phyloP scores from a whole-genome alignment of 441 rosid genomes.

The Sinapis alba region DNA sequence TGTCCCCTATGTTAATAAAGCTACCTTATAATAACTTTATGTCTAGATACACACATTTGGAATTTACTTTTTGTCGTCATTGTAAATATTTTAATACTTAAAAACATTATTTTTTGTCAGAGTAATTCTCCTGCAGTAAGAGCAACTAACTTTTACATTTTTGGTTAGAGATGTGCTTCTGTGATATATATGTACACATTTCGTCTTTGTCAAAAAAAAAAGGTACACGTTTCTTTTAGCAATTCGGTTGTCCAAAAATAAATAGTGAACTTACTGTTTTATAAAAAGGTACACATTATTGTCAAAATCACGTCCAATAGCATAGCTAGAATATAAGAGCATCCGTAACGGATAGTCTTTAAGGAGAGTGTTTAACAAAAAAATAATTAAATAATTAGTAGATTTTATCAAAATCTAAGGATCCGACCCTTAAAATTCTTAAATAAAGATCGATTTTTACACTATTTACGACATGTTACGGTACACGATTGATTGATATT shows the following conservation, averaged over 20 bases:
- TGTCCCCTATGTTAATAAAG: constrained; percentile 38
- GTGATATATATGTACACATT: neutral
- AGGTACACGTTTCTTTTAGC: neutral
- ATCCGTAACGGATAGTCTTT: too few species aligned
- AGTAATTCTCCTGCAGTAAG: neutral
- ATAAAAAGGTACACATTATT: neutral
- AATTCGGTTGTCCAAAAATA: too few species aligned
- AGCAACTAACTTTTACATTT: neutral
- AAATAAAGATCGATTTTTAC: too few species aligned
- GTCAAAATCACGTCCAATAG: neutral
- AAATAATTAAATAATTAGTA: too few species aligned
- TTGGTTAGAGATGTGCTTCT: neutral
- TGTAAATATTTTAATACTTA: neutral
- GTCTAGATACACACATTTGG: constrained; percentile 21
- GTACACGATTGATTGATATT: too few species aligned
- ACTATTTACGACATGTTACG: too few species aligned
- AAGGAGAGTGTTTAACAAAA: too few species aligned
- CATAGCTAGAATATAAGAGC: neutral
- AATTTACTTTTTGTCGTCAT: constrained; percentile 31
- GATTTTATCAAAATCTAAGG: too few species aligned
- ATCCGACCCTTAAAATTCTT: too few species aligned
- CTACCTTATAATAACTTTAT: constrained; percentile 16
- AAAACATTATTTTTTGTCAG: constrained; percentile 9
- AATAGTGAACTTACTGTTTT: neutral
- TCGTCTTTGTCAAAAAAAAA: neutral